phyloP scores from a whole-genome alignment of 192 early-diverging fungal genomes.

The Mortierella antarctica region DNA sequence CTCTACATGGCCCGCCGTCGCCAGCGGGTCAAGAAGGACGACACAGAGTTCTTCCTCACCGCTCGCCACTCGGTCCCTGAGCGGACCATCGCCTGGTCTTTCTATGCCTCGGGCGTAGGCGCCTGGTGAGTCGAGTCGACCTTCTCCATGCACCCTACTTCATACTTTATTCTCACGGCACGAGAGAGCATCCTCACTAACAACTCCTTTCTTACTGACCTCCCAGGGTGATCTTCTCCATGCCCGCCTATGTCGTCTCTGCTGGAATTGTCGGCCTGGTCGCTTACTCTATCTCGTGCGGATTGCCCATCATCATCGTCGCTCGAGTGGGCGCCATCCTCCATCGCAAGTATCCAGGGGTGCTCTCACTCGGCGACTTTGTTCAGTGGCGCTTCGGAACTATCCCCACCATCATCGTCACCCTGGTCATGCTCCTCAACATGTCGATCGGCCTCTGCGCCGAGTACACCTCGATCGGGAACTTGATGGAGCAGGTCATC shows the following conservation, averaged over 20 bases:
- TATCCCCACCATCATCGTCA: conserved; percentile 63
- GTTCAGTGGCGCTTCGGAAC: conserved; percentile 72
- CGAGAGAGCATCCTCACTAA: not conserved
- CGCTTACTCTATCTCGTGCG: conserved; percentile 72
- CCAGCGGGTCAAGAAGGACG: conserved; percentile 39
- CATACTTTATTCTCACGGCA: not conserved
- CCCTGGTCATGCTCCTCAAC: conserved; percentile 69
- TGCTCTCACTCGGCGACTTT: conserved; percentile 75
- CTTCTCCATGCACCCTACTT: not conserved
- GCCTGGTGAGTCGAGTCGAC: conserved; percentile 33
- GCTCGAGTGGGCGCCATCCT: conserved; percentile 69
- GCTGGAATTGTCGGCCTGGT: conserved; percentile 75
- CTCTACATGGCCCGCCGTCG: conserved; percentile 39
- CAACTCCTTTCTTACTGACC: not conserved
- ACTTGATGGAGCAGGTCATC: conserved; percentile 65
- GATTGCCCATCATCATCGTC: conserved; percentile 69
- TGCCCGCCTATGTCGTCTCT: conserved; percentile 73
- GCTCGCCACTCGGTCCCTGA: conserved; percentile 44
- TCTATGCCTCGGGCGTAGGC: conserved; percentile 44
- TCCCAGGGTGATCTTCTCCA: conserved; percentile 68
- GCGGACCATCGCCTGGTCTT: conserved; percentile 51
- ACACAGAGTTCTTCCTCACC: conserved; percentile 57
- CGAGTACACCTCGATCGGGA: conserved; percentile 74
- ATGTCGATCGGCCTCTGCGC: conserved; percentile 72
- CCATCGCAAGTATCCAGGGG: conserved; percentile 64